These are phyloP conservation scores for Lagenidium sp. DNA, from an alignment of 352 stramenopile genomes.

Conservation along the genomic window DNA sequence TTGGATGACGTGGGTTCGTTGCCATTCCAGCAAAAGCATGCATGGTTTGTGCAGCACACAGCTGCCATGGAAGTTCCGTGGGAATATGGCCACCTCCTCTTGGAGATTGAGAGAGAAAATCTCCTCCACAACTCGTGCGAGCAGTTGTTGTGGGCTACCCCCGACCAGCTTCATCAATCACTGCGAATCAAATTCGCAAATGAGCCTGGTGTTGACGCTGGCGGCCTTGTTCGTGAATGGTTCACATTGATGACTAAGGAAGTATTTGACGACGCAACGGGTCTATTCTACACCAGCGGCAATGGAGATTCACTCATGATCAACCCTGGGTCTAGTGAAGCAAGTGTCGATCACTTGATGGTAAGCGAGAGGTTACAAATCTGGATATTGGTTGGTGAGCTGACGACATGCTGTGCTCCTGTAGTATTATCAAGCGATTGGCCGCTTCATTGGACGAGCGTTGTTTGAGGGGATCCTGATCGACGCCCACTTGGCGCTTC, in stretches of 20 bases:
- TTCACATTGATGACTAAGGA: slow-evolving; percentile 88
- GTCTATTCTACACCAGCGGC: slow-evolving; percentile 68
- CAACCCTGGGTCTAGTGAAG: slow-evolving; percentile 73
- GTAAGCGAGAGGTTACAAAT: no score
- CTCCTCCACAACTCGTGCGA: slow-evolving; percentile 87
- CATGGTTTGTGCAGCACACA: slow-evolving; percentile 84
- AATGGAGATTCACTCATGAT: slow-evolving; percentile 80
- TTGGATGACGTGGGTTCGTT: slow-evolving; percentile 56
- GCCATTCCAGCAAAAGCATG: slow-evolving; percentile 83
- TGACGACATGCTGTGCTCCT: slow-evolving; percentile 17
- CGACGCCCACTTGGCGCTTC: slow-evolving; percentile 73
- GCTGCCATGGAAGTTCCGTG: slow-evolving; percentile 78
- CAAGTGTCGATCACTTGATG: slow-evolving; percentile 82
- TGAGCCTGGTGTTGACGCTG: slow-evolving; percentile 87
- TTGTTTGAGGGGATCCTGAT: slow-evolving; percentile 86
- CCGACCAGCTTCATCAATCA: slow-evolving; percentile 79
- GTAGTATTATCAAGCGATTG: slow-evolving; percentile 85
- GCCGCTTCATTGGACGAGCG: slow-evolving; percentile 79
- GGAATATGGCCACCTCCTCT: slow-evolving; percentile 79
- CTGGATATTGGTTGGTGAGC: no score
- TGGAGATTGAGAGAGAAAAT: slow-evolving; percentile 84
- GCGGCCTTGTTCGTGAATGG: slow-evolving; percentile 88
- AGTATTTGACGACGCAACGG: slow-evolving; percentile 80
- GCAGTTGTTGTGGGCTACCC: slow-evolving; percentile 76
- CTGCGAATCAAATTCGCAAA: slow-evolving; percentile 88